These are phyloP conservation scores for Cytospora piceicola DNA, from an alignment of 2,329 filamentous ascomycete genomes.

Conservation along the genomic window DNA sequence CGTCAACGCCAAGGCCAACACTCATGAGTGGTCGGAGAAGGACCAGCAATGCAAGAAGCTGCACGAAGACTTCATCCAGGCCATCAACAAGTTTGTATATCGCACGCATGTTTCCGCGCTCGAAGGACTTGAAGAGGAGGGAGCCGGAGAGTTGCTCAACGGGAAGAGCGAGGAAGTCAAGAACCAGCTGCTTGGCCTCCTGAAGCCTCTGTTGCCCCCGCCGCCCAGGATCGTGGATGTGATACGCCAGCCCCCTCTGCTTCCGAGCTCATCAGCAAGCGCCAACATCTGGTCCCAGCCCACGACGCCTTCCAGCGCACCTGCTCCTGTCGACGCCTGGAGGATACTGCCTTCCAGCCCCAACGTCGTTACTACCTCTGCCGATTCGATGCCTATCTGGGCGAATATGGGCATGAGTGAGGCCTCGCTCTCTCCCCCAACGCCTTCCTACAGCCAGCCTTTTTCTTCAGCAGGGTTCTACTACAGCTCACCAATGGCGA, in stretches of 20 bases:
- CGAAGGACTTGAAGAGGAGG: conserved; percentile 95
- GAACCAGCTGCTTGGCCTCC: conserved; percentile 78
- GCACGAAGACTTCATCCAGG: conserved; percentile 94
- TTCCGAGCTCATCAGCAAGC: conserved; percentile 78
- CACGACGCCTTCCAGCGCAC: conserved; percentile 65
- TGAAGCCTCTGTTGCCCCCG: conserved; percentile 84
- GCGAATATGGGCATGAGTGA: conserved; percentile 76
- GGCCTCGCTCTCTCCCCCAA: conserved; percentile 71
- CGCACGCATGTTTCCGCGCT: conserved; percentile 85
- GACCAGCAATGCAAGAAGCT: conserved; percentile 95
- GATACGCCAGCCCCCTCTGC: conserved; percentile 80
- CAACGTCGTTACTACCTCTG: conserved; percentile 70
- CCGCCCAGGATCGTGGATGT: conserved; percentile 89
- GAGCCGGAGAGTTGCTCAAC: conserved; percentile 87
- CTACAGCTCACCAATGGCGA: conserved; percentile 78
- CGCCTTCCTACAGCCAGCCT: conserved; percentile 79
- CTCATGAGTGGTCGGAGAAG: conserved; percentile 96
- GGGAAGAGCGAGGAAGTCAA: conserved; percentile 95
- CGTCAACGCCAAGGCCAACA: conserved; percentile 83
- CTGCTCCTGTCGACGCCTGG: conserved; percentile 82
- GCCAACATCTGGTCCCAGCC: conserved; percentile 82
- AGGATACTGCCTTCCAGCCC: conserved; percentile 89
- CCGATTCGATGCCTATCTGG: conserved; percentile 77
- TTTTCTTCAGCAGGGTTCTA: conserved; percentile 74
- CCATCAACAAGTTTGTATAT: conserved; percentile 96